Base-by-base conservation (phyloP, 2,329 filamentous ascomycete genomes). In the Cadophora gregata region DNA sequence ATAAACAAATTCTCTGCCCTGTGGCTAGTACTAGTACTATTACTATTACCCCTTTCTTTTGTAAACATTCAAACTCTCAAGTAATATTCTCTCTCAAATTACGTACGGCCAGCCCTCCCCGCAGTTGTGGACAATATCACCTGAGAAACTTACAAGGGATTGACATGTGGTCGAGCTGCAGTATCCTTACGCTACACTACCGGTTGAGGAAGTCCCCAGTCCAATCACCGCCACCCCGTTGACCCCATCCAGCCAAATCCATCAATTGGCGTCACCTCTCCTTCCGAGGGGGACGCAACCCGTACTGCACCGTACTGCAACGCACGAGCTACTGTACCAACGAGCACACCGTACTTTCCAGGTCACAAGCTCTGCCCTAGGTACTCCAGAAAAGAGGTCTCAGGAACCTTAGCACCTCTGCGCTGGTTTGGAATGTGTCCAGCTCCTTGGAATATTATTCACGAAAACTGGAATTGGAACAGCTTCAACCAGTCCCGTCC, bases 291-390 rank as follows among this genome's bases (percentile, higher is more conserved):
- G 48, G 31, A 53, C 29, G 59, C 38, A 51, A n/a, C 33, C 21
- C 55, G 10, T 21, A 19, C 9, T 36, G 55, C 55, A 42, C 31
- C n/a, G 14, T 12, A 10, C 19, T 31, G 58, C 29, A 62, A 14
- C 45, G 33, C 31, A 38, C 61, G 36, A 55, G 48, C 33, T 45
- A 56, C 31, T 33, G 24, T 53, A 58, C 58, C 58, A 38, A 29
- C 59, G 45, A 55, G 47, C 63, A 64, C 63, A 64, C 63, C 63
- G 63, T 59, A 64, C 45, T 33, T 64, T 59, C 56, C 21, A 50
- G 58, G 61, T 65, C 63, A 65, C 63, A 61, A 61, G 63, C 63
- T 61, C 63, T 42, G 24, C 47, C 60, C 33, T 55, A 29, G 16
- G n/a, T n/a, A n/a, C 24, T 24, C 16, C 33, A 25, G 12, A n/a